phyloP scores from a whole-genome alignment of 148 eudicot species.

The Vaccinium darrowii region DNA sequence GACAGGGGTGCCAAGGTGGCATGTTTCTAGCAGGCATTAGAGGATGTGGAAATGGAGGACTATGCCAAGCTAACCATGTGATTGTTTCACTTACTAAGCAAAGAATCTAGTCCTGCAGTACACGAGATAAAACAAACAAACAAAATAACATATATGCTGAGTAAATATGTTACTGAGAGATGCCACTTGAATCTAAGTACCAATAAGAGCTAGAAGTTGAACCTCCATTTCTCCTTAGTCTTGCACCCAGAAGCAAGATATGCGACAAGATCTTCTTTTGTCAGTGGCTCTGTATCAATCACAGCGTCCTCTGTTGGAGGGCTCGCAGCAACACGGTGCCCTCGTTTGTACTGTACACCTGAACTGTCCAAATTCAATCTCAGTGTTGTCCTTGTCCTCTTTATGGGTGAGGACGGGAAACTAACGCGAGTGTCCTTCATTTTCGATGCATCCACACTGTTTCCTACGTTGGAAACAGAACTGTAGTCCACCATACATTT shows the following conservation, averaged over 20 bases:
- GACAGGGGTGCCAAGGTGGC: background rate
- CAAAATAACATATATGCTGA: background rate
- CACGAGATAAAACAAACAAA: background rate
- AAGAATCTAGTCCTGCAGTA: background rate
- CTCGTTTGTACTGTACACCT: constrained; percentile 31
- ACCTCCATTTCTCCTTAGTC: constrained; percentile 98
- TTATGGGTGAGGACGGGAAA: constrained; percentile 28
- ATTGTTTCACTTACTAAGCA: background rate
- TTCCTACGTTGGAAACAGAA: constrained; percentile 13
- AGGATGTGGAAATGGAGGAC: background rate
- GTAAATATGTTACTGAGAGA: constrained; percentile 2
- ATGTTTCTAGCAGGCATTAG: background rate
- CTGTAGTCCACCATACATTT: constrained; percentile 34
- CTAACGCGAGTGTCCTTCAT: constrained; percentile 33
- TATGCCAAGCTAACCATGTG: background rate
- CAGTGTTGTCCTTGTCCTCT: constrained; percentile 35
- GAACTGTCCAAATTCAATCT: constrained; percentile 22
- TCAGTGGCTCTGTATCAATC: constrained; percentile 77
- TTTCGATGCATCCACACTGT: constrained; percentile 20
- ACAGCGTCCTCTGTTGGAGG: constrained; percentile 86
- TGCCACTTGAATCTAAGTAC: constrained; percentile 22
- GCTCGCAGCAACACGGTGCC: constrained; percentile 72
- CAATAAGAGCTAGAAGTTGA: constrained; percentile 35
- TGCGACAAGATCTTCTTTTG: constrained; percentile 82
- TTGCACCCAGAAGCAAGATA: constrained; percentile 98